Evolutionary conservation across 192 early-diverging fungal genomes (phyloP), one percentile per base, ranked within the genome.

Genomic region (Cladochytrium replicatum): DNA sequence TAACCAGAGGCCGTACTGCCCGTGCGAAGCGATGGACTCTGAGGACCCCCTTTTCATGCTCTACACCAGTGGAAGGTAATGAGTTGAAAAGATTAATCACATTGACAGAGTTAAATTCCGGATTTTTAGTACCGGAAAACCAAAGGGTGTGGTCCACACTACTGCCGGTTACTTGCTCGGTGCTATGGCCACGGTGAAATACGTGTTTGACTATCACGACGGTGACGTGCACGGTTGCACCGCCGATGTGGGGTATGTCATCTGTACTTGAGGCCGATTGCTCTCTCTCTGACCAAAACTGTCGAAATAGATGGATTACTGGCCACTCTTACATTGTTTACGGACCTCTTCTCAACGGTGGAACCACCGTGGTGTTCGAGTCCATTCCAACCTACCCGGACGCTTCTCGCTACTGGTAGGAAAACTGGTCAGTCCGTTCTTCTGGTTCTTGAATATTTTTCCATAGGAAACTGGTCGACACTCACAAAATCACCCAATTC

Each of bases 41-140:
- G 93, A 97, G 55, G 93, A 97, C 66, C 90, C 93, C 15, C 67
- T 97, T 32, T 97, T 94, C 71, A 78, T 97, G 60, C 73, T 97
- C 32, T 97, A 97, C 67, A 97, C 93, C 27, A 86, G 82, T 27
- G 93, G 93, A 9, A 34, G 11, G 13, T 52, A 49, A 43, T 13
- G 9, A 17, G 13, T 37, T 13, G 17, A 37, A 37, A 37, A 13
- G 13, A 17, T 13, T n/a, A n/a, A n/a, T n/a, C n/a, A n/a, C n/a
- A 19, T 43, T 6, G 7, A 8, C 19, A 19, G 19, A 11, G 42
- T 25, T 43, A n/a, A 11, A 11, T 37, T n/a, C n/a, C n/a, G n/a
- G 13, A 17, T 13, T 37, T 37, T 17, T 13, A 37, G 43, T 44
- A 44, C 43, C 13, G 43, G 43, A 44, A 44, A 44, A 44, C 43